These are phyloP conservation scores for Fraxinus nigra DNA, from an alignment of 305 asterid genomes.

Conservation along the genomic window DNA sequence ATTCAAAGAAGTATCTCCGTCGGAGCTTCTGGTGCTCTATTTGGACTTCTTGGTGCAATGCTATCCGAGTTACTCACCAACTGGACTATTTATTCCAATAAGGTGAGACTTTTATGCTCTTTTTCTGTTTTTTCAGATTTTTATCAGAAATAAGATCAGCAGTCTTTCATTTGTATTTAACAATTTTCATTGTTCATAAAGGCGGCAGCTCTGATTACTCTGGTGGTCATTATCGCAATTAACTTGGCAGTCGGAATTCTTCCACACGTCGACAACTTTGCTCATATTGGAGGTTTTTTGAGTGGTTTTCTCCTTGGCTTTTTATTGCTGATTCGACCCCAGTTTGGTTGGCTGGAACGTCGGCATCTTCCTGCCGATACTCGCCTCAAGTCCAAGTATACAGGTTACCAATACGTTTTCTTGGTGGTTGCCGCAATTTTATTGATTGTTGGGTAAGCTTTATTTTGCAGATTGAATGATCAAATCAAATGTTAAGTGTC, in stretches of 20 bases:
- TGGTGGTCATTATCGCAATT: constrained; percentile 57
- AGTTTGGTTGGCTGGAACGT: constrained; percentile 71
- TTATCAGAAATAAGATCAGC: background rate
- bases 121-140: background rate
- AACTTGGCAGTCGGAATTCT: constrained; percentile 85
- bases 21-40: constrained; percentile 92
- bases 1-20: constrained; percentile 71
- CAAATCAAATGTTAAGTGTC: background rate
- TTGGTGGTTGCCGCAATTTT: constrained; percentile 48
- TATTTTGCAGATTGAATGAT: background rate
- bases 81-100: constrained; percentile 84
- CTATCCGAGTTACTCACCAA: constrained; percentile 77
- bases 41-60: constrained; percentile 96
- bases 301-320: constrained; percentile 83
- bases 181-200: constrained; percentile 20
- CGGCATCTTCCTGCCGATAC: constrained; percentile 49
- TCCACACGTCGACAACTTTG: constrained; percentile 88
- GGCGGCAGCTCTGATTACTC: constrained; percentile 81
- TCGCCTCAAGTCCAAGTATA: constrained; percentile 70
- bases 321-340: constrained; percentile 69
- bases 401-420: constrained; percentile 51
- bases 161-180: background rate
- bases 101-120: constrained; percentile 37
- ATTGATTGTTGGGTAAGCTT: constrained; percentile 64
- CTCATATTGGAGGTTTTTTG: constrained; percentile 84